Base-by-base conservation (phyloP, 75 land plant species). In the Chamaecyparis obtusa region DNA sequence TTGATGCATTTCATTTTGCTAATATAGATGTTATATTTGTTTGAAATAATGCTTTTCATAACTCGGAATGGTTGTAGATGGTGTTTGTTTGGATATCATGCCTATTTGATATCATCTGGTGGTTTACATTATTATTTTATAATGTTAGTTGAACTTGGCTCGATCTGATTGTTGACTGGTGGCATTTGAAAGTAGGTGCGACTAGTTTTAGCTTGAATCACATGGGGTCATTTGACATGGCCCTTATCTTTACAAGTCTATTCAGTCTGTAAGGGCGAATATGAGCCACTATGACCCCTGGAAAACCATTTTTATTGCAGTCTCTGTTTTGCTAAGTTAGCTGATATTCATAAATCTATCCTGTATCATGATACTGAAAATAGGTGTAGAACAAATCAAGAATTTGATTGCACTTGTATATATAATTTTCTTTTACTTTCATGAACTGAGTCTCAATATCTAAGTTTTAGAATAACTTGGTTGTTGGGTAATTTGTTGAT, bases 151-250 rank as follows among this genome's bases (percentile, higher is more conserved):
- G 76, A 81, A 81, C 30, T 44, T 39, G 83, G n/a, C 27, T 81
- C 27, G 83, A 21, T 81, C 36, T 81, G 51, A 81, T 81, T 81
- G 49, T 46, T 81, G 83, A 46, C 30, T 81, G 83, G 33, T 46
- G 49, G 15, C 83, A 81, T 17, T 46, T 46, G 83, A 39, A 81
- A 81, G 83, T 30, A n/a, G 51, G 11, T 81, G 46, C 33, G 33
- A 43, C 48, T 81, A 46, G 83, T 81, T 81, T 44, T 51, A 81
- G 9, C 46, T 46, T 44, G 83, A n/a, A 3, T 81, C 48, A 81
- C 46, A 46, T 21, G 13, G 15, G n/a, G 33, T 81, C 83, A 81
- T 48, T 81, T 27, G 11, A 44, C 49, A 46, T 81, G 33, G 51
- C n/a, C 51, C 51, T n/a, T 3, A 81, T 43, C 3, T 11, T 46